Percentiles rank a stretch among this genome's conserved stretches.
These are phyloP conservation scores for Blastosporella zonata DNA, from an alignment of 1,284 basidiomycete genomes.

Conservation along the genomic window DNA sequence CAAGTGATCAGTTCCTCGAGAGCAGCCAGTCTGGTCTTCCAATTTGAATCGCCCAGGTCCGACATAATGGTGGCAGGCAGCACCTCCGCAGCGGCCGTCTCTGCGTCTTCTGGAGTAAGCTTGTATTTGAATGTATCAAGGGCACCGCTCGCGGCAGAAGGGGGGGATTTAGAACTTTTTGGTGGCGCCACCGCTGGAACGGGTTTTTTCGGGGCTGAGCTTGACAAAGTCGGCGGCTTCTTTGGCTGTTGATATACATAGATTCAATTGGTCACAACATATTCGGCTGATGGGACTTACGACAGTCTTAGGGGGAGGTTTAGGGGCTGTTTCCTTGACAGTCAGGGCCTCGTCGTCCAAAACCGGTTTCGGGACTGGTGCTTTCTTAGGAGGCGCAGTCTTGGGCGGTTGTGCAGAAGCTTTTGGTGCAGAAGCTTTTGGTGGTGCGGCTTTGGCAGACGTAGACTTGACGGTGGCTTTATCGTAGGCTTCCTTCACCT, in stretches of 20 bases:
- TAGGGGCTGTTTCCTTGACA: conserved; percentile 43
- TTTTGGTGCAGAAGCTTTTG: conserved; percentile 38
- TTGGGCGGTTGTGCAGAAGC: conserved; percentile 36
- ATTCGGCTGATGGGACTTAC: conserved; percentile 15
- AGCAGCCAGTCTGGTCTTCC: conserved; percentile 90
- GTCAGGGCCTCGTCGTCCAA: conserved; percentile 22
- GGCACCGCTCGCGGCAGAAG: conserved; percentile 33
- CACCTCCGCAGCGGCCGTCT: conserved; percentile 70
- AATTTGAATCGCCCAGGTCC: conserved; percentile 82
- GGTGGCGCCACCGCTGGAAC: conserved; percentile 17
- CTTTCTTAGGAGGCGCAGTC: conserved; percentile 33
- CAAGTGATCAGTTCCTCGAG: conserved; percentile 85
- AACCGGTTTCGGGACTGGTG: conserved; percentile 28
- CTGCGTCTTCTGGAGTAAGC: conserved; percentile 91
- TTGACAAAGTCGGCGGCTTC: conserved; percentile 36
- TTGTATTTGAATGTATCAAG: conserved; percentile 90
- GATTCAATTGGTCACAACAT: not conserved
- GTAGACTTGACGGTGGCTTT: conserved; percentile 86
- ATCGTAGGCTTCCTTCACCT: conserved; percentile 93
- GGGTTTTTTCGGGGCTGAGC: conserved; percentile 29
- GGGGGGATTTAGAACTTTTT: conserved; percentile 19
- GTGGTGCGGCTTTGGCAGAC: conserved; percentile 38
- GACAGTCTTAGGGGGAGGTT: conserved; percentile 47
- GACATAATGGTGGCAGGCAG: conserved; percentile 74
- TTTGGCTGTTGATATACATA: conserved; percentile 40